A percentile compares a stretch with the other conserved stretches of the same genome.
These are phyloP conservation scores for Nicotiana obtusifolia DNA, from an alignment of 257 asterid genomes.

Conservation along the genomic window DNA sequence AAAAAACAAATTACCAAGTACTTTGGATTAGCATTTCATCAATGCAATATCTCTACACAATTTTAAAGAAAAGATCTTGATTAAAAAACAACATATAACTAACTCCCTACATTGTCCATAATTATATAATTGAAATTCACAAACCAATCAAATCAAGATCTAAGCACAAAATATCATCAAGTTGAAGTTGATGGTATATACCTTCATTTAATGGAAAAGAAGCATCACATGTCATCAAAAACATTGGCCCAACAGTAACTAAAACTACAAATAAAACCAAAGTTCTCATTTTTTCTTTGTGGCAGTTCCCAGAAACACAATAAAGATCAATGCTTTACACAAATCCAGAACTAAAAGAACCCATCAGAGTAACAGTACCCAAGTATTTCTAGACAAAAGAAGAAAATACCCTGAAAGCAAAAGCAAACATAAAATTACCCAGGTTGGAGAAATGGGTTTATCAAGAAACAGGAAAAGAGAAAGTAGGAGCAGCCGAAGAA, in stretches of 20 bases:
- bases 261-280: slow-evolving; percentile 33
- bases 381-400: neutral
- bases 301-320: slow-evolving; percentile 12
- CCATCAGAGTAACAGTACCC: slow-evolving; percentile 4
- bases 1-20: slow-evolving; percentile 1
- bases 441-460: slow-evolving; percentile 13
- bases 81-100: slow-evolving; percentile 5
- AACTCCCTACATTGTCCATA: slow-evolving; percentile 20
- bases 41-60: neutral
- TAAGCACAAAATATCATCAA: neutral
- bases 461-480: slow-evolving; percentile 7
- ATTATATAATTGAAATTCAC: slow-evolving; percentile 1
- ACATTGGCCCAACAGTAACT: slow-evolving; percentile 37
- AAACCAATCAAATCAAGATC: slow-evolving; percentile 39
- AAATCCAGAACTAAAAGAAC: slow-evolving; percentile 4
- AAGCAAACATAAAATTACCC: neutral
- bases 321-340: slow-evolving; percentile 13
- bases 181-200: slow-evolving; percentile 14
- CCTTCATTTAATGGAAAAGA: slow-evolving; percentile 71
- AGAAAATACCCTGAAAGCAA: neutral
- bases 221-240: slow-evolving; percentile 32
- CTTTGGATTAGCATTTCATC: neutral
- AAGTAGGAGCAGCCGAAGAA: neutral
- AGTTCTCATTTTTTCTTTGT: slow-evolving; percentile 35
- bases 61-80: slow-evolving; percentile 9